Evolutionary conservation across 2,329 filamentous ascomycete genomes (phyloP), one percentile per base, ranked within the genome.

Genomic region (Thelonectria olida): DNA sequence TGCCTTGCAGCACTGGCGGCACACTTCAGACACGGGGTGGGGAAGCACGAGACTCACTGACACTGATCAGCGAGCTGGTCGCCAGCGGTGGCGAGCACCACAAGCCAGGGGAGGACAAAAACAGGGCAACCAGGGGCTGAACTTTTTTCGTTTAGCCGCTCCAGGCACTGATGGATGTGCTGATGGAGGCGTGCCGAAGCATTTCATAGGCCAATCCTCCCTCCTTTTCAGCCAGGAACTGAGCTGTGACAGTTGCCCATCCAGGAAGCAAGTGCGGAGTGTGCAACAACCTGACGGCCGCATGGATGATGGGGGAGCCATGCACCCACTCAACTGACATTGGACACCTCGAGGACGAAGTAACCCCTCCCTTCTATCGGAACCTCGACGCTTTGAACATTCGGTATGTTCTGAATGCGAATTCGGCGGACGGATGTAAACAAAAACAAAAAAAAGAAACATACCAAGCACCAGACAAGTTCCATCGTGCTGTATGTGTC

Each of bases 121-220:
- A 9, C 15, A 45, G 15, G 39, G 27, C 41, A 44, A 36, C 22
- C 51, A 50, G 52, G 49, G 50, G 50, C 36, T 38, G 23, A 44
- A 39, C 31, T 2, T 22, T 48, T 38, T 44, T 51, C 28, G 20
- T 36, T 28, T 62, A 23, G 28, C 42, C 45, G 58, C 47, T 60
- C 47, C 39, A 34, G 57, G 44, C 60, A 63, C 58, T 63, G 66
- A 50, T 23, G 48, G 62, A 50, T 53, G 42, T 50, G 27, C 54
- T 45, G 44, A 63, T 58, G 53, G 61, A 57, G 57, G 66, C 39
- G 55, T 49, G 55, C 63, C 19, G 42, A 19, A 58, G 54, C 53
- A 38, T 51, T 70, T 68, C 62, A 69, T 70, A 69, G 64, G 62
- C 41, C 56, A 41, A n/a, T 23, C 36, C 22, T 49, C 60, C 61